phyloP scores from a whole-genome alignment of 345 rosid species.

The Rubroshorea leprosula region DNA sequence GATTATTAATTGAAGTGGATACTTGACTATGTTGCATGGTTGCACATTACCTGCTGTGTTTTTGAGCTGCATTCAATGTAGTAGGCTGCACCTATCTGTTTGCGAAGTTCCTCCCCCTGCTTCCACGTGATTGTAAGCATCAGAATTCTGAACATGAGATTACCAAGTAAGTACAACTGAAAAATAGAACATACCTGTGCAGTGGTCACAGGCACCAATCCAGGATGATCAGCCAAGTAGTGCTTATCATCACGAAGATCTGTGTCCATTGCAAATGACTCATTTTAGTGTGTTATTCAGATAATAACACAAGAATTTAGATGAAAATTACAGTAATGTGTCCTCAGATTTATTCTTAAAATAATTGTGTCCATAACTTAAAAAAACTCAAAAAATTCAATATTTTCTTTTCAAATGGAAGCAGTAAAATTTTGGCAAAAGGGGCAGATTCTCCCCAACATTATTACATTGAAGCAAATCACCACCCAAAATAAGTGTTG shows the following conservation, averaged over 20 bases:
- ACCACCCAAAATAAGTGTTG: no score
- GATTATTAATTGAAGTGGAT: no score
- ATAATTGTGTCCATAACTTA: no score
- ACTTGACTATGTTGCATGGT: neutral
- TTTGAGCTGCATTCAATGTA: conserved; percentile 97
- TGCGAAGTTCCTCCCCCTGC: conserved; percentile 97
- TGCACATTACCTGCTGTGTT: conserved; percentile 83
- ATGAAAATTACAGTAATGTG: no score
- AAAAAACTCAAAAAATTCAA: no score
- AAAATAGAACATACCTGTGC: conserved; percentile 52
- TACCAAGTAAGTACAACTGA: neutral
- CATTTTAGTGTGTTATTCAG: conserved; percentile 9
- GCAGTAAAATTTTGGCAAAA: no score
- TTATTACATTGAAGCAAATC: no score
- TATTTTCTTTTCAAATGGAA: no score
- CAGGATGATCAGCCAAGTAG: conserved; percentile 95
- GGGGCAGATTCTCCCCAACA: no score
- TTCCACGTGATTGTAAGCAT: conserved; percentile 7
- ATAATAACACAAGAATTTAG: conserved; percentile 12
- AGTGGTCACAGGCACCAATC: conserved; percentile 82
- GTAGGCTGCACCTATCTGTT: conserved; percentile 84
- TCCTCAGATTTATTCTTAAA: no score
- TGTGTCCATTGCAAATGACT: conserved; percentile 28
- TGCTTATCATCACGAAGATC: conserved; percentile 97
- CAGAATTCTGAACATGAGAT: conserved; percentile 3